Evolutionary conservation across 257 asterid genomes (phyloP), one percentile per base, ranked within the genome.

Genomic region (Cruciata laevipes): DNA sequence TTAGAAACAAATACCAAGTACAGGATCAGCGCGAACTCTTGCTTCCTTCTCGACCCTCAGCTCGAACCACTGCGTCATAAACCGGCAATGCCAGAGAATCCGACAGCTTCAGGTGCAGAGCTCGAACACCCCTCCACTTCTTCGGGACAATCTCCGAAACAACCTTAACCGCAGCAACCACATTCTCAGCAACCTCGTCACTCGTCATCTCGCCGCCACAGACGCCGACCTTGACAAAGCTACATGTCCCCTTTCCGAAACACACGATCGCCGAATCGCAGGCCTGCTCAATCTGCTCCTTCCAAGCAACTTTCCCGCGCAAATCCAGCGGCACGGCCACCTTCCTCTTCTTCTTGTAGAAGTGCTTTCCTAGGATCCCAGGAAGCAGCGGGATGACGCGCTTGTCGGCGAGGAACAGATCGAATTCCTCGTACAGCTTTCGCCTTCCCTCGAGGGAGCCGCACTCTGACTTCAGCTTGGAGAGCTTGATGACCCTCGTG

Each of bases 71-170:
- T 25, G 63, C 71, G 40, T 78, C 87, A 21, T 79, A 89, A 78
- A 91, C 63, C 33, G 98, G 96, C 83, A 91, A 53, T 6, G 98
- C 95, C 75, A 89, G 42, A 11, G 96, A 91, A 70, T 89, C 86
- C 3, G 83, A 77, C 51, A 89, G 86, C 84, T 83, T 91, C 90
- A 91, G 79, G 72, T 91, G 98, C 23, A 91, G 73, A 53, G 96
- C 93, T 55, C 75, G 79, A 32, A 91, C 72, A 33, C 90, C 95
- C 31, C 68, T 37, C 96, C 95, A 84, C 63, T 84, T 89, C 78
- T 63, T 87, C 0, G 95, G 95, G 65, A 82, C 84, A 74, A 89
- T 73, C 76, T 67, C 71, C 23, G 69, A 17, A n/a, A 85, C 79
- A 31, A 75, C 82, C 72, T 77, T 83, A 71, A 87, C 68, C 0